Base-by-base conservation (phyloP, 192 early-diverging fungal genomes). In the Umbelopsis vinacea region DNA sequence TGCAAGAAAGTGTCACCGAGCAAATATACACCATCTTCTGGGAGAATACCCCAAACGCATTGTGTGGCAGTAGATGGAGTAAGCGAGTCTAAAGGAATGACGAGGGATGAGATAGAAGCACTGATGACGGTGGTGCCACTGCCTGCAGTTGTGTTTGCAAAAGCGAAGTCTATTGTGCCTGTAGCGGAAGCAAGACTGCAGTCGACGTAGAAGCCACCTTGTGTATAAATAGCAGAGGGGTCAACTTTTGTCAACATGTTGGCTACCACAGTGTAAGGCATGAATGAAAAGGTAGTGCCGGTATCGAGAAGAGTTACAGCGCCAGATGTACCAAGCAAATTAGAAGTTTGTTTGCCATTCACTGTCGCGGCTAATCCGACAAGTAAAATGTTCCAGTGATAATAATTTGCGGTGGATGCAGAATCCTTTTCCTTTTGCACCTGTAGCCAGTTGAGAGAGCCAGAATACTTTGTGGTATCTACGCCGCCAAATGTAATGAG, bases 401-500 rank as follows among this genome's bases (percentile, higher is more conserved):
- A 54, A 6, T 54, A 54, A 24, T 54, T 26, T 54, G 23, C 11
- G 6, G 22, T 14, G 29, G 12, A 26, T 10, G 23, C 53, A 22
- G 53, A 29, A 29, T 26, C 26, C 8, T 23, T 1, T 54, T 54
- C 53, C 6, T 54, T 54, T 24, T 54, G 53, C 6, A 54, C 53
- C 14, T 54, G 80, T 6, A 84, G 48, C 71, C 85, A 88, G 24
- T 46, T 79, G 46, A 88, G 54, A 17, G 67, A 35, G 19, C 86
- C 88, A 15, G 78, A 67, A 67, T 74, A 84, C 47, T 86, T 85
- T 22, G 66, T 33, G 0, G 35, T 7, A 66, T 88, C 86, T 54
- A 83, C 68, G 29, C 86, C 86, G 45, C 84, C 85, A 70, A 89
- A 79, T 15, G 76, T 78, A n/a, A 89, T 76, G 52, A 83, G 79